phyloP scores from a whole-genome alignment of 495 filamentous ascomycete genomes.

The Thermochaetoides thermophila region DNA sequence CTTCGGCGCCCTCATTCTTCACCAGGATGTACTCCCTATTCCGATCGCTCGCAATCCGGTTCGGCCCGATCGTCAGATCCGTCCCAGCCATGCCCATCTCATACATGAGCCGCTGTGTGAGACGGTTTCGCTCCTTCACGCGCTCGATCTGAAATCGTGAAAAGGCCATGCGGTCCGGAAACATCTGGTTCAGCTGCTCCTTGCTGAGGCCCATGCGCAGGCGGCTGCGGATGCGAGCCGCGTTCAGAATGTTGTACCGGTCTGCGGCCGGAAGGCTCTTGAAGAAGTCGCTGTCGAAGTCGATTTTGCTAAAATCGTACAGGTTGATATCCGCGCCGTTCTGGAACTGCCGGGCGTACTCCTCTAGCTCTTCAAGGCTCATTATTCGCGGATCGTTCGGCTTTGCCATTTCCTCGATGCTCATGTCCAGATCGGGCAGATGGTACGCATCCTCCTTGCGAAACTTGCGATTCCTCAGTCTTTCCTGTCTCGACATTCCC shows the following conservation, averaged over 20 bases:
- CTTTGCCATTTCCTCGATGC: constrained; percentile 69
- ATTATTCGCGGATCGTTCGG: constrained; percentile 89
- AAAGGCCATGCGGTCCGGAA: constrained; percentile 95
- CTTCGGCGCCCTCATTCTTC: constrained; percentile 85
- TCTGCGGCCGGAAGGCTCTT: constrained; percentile 75
- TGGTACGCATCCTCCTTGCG: constrained; percentile 89
- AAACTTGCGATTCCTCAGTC: constrained; percentile 60
- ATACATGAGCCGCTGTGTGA: constrained; percentile 94
- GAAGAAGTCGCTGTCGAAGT: constrained; percentile 91
- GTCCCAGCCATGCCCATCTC: constrained; percentile 76
- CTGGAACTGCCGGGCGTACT: constrained; percentile 84
- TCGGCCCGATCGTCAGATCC: constrained; percentile 46
- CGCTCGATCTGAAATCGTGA: constrained; percentile 91
- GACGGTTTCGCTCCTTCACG: constrained; percentile 76
- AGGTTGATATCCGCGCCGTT: constrained; percentile 89
- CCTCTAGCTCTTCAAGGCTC: constrained; percentile 81
- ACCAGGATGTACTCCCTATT: constrained; percentile 90
- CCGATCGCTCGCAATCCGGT: constrained; percentile 76
- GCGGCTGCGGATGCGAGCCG: constrained; percentile 70
- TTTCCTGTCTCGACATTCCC: constrained; percentile 64
- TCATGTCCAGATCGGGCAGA: constrained; percentile 64
- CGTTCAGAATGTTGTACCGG: constrained; percentile 93
- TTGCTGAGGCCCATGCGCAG: constrained; percentile 92
- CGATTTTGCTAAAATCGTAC: constrained; percentile 98
- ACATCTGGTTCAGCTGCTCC: constrained; percentile 90